phyloP scores from a whole-genome alignment of 1,284 basidiomycete genomes.

The Puccinia coronata region DNA sequence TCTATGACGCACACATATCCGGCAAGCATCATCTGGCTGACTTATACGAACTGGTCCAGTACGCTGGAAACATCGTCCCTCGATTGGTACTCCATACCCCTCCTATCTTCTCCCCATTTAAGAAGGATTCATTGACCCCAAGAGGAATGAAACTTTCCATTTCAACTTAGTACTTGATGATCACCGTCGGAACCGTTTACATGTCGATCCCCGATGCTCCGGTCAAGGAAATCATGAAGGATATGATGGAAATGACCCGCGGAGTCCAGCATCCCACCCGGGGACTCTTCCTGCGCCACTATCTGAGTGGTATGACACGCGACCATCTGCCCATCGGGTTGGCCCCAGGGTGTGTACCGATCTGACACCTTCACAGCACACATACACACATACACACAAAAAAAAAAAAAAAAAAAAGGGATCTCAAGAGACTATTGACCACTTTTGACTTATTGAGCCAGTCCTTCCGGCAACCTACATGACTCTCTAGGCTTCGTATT shows the following conservation, averaged over 20 bases:
- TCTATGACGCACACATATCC: constrained; percentile 86
- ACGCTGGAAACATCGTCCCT: constrained; percentile 85
- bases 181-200: constrained; percentile 94
- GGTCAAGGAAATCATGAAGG: constrained; percentile 97
- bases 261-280: constrained; percentile 90
- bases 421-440: constrained; percentile 33
- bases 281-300: constrained; percentile 88
- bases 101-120: neutral
- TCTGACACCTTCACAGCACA: neutral
- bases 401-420: too few species aligned
- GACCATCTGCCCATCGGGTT: constrained; percentile 85
- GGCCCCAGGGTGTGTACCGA: constrained; percentile 71
- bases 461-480: constrained; percentile 80
- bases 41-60: constrained; percentile 95
- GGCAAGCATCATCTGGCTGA: constrained; percentile 90
- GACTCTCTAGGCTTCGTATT: constrained; percentile 91
- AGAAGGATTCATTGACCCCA: too few species aligned
- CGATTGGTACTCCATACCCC: constrained; percentile 59
- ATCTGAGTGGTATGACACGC: constrained; percentile 89
- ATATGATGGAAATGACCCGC: constrained; percentile 98
- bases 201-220: constrained; percentile 94
- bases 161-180: constrained; percentile 92
- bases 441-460: constrained; percentile 59
- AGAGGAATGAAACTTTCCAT: too few species aligned
- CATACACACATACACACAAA: too few species aligned